Base-by-base conservation (phyloP, 176 grass and related monocot genomes). In the Tillandsia fasciculata region DNA sequence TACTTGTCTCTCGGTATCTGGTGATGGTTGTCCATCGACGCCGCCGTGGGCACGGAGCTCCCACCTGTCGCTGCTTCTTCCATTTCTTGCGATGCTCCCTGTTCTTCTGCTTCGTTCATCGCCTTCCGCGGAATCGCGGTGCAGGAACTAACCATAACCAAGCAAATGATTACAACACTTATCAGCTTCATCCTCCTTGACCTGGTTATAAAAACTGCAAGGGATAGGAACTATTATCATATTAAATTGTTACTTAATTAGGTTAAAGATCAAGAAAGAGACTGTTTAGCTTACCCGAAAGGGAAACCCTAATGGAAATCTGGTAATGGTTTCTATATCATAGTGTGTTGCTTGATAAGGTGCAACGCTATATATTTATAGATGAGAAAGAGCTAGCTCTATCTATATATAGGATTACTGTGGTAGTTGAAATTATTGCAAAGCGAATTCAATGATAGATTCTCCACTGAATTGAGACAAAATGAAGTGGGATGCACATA, bases 1-100 rank as follows among this genome's bases (percentile, higher is more conserved):
- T 84, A 84, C 26, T 84, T 70, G 68, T 78, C 70, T 79, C 76
- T 74, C 4, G 78, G 78, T 74, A 80, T 80, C 26, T 57, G 51
- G 28, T 80, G 78, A 56, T 80, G 78, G 61, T 80, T 80, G 57
- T 74, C 70, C 48, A 50, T 48, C 1, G 70, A 68, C 17, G 77
- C 22, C 12, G 51, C 65, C 50, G 77, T n/a, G 14, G 18, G 8
- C 4, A 6, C 1, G 11, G 9, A 33, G 13, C 23, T 47, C 23
- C 2, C 11, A 66, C 8, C 28, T 13, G 11, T 42, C 11, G 64
- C 11, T 8, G 12, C 1, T 10, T 13, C 29, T 66, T 27, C 12
- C 12, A 4, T 2, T 67, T 13, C 49, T 22, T 53, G 53, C 26
- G 27, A n/a, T 56, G 23, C 29, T 5, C 13, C 23, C 26, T 51